Percentiles rank a stretch among this genome's conserved stretches.
Evolutionary conservation across 345 rosid species (phyloP).

Genomic region (Cardiospermum halicacabum): DNA sequence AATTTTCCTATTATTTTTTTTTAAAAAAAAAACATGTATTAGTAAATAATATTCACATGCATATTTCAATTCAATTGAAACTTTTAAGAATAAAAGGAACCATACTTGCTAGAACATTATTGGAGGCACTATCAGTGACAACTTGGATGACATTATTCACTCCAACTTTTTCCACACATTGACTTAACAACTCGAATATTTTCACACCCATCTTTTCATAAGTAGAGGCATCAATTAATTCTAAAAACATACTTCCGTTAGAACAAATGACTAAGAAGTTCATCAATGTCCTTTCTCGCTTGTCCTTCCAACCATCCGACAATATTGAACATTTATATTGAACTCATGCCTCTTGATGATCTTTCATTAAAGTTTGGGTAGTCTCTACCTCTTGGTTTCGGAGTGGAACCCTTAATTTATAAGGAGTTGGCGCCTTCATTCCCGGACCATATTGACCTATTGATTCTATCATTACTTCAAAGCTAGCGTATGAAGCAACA

Average conservation of each 20-base stretch:
- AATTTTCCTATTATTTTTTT: too few species aligned
- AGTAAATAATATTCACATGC: too few species aligned
- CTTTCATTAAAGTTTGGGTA: not conserved
- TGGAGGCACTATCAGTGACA: not conserved
- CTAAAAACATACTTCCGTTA: not conserved
- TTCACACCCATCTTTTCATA: not conserved
- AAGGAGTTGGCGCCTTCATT: not conserved
- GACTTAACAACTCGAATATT: not conserved
- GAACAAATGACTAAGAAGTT: constrained; percentile 9
- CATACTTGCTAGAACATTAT: not conserved
- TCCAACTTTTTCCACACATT: not conserved
- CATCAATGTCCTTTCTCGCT: constrained; percentile 11
- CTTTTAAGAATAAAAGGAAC: too few species aligned
- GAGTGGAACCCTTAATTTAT: not conserved
- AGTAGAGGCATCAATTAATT: constrained; percentile 9
- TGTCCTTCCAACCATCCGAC: constrained; percentile 25
- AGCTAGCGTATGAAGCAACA: too few species aligned
- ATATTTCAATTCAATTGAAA: too few species aligned
- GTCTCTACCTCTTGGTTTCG: not conserved
- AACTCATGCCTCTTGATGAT: constrained; percentile 9
- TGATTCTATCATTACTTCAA: too few species aligned
- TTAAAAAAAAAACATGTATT: too few species aligned
- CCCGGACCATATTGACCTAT: too few species aligned
- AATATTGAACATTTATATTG: constrained; percentile 20
- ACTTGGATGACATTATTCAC: constrained; percentile 10